A percentile compares a stretch with the other conserved stretches of the same genome.
Evolutionary conservation across 23 red algal species (phyloP).

Genomic region (Gracilaria caudata): DNA sequence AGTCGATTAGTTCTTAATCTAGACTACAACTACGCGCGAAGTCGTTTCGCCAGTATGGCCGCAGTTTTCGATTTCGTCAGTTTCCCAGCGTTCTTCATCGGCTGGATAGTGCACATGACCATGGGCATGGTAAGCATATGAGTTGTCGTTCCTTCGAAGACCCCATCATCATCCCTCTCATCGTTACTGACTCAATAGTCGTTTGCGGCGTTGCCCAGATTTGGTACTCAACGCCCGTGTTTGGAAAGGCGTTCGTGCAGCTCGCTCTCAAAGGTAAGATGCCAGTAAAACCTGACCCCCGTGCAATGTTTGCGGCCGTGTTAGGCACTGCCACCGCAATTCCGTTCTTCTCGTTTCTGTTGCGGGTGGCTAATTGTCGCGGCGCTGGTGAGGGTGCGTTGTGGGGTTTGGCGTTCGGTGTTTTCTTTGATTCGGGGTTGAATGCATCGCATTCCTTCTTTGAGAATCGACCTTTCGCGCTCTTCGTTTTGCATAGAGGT

Average conservation of each 20-base stretch:
- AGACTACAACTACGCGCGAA: background rate
- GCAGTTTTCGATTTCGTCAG: conserved; percentile 51
- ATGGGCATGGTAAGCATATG: conserved; percentile 57
- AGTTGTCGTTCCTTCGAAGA: background rate
- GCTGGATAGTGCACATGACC: conserved; percentile 42
- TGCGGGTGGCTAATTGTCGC: conserved; percentile 51
- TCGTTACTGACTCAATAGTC: background rate
- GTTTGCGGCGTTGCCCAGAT: conserved; percentile 7
- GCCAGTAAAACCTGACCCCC: conserved; percentile 46
- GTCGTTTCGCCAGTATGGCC: background rate
- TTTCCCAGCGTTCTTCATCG: conserved; percentile 41
- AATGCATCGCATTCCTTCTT: conserved; percentile 65
- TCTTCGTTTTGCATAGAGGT: conserved; percentile 54
- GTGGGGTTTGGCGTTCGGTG: conserved; percentile 57
- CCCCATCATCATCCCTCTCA: background rate
- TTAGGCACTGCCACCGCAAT: conserved; percentile 46
- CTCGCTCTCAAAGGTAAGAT: conserved; percentile 53
- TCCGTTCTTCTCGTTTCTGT: conserved; percentile 61
- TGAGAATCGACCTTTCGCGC: conserved; percentile 59
- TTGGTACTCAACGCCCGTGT: conserved; percentile 53
- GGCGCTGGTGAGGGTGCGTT: conserved; percentile 52
- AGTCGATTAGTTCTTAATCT: too few relatives aligned
- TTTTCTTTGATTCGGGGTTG: conserved; percentile 59
- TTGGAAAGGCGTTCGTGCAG: conserved; percentile 51
- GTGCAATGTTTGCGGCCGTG: conserved; percentile 43